Conservation (phyloP, 257 asterid species). For the Anisodus tanguticus region DNA sequence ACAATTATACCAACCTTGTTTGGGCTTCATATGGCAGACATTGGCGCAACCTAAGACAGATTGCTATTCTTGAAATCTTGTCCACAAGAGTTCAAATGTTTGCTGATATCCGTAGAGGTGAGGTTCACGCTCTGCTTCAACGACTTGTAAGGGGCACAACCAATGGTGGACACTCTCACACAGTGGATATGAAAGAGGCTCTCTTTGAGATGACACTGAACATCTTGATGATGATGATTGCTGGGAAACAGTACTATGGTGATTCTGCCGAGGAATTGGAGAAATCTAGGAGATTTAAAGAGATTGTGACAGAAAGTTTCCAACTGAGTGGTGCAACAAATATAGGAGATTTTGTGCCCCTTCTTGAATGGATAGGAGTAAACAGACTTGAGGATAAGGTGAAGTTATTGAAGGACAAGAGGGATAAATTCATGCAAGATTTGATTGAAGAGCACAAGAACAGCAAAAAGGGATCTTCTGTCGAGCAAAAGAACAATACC, state of each 20-base stretch:
- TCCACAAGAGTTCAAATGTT: slow-evolving; percentile 42
- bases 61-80: slow-evolving; percentile 44
- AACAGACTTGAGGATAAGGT: slow-evolving; percentile 39
- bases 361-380: slow-evolving; percentile 42
- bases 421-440: slow-evolving; percentile 52
- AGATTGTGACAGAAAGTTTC: slow-evolving; percentile 38
- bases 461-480: background rate
- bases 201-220: slow-evolving; percentile 47
- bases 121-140: slow-evolving; percentile 34
- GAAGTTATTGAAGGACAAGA: slow-evolving; percentile 38
- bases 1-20: slow-evolving; percentile 61
- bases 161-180: background rate
- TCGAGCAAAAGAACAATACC: slow-evolving; percentile 29
- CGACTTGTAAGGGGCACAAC: background rate
- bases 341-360: slow-evolving; percentile 45
- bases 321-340: slow-evolving; percentile 35
- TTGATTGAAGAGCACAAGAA: slow-evolving; percentile 44
- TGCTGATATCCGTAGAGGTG: slow-evolving; percentile 22
- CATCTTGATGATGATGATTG: slow-evolving; percentile 52
- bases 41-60: slow-evolving; percentile 51
- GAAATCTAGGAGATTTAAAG: slow-evolving; percentile 41
- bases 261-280: slow-evolving; percentile 34
- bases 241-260: slow-evolving; percentile 47
- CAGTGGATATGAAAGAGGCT: slow-evolving; percentile 41
- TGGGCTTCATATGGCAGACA: slow-evolving; percentile 58